phyloP scores from a whole-genome alignment of 768 basidiomycete genomes.

The Suillus hirtellus region DNA sequence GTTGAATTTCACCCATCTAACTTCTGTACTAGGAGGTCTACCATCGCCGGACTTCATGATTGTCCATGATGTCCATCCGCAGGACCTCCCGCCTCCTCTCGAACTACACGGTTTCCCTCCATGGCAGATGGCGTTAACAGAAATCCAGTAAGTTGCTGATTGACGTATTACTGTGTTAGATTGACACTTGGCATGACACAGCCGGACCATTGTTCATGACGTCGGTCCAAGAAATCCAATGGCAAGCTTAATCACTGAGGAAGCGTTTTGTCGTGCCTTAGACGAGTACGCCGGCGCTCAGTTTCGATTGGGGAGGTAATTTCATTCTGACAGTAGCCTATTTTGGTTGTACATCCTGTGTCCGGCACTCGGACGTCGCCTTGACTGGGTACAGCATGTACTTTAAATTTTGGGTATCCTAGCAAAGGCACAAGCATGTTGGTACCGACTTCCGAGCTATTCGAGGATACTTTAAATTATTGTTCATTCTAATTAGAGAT shows the following conservation, averaged over 20 bases:
- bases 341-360: constrained; percentile 4
- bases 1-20: constrained; percentile 4
- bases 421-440: background rate
- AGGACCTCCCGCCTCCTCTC: constrained; percentile 43
- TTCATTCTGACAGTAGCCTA: constrained; percentile 10
- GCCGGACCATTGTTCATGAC: constrained; percentile 26
- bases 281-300: constrained; percentile 74
- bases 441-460: background rate
- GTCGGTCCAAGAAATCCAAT: background rate
- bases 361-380: background rate
- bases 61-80: constrained; percentile 55
- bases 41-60: constrained; percentile 78
- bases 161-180: background rate
- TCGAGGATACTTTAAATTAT: background rate
- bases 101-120: constrained; percentile 81
- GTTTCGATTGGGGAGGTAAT: constrained; percentile 76
- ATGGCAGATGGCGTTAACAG: constrained; percentile 82
- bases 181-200: constrained; percentile 10
- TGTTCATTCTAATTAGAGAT: background rate
- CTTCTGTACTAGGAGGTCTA: constrained; percentile 40
- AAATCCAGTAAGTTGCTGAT: constrained; percentile 62
- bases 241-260: constrained; percentile 44
- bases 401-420: background rate
- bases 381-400: background rate
- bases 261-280: constrained; percentile 65